A percentile compares a stretch with the other conserved stretches of the same genome.
Conservation (phyloP, 805 yeast genomes). For the Teunomyces funiuensis region DNA sequence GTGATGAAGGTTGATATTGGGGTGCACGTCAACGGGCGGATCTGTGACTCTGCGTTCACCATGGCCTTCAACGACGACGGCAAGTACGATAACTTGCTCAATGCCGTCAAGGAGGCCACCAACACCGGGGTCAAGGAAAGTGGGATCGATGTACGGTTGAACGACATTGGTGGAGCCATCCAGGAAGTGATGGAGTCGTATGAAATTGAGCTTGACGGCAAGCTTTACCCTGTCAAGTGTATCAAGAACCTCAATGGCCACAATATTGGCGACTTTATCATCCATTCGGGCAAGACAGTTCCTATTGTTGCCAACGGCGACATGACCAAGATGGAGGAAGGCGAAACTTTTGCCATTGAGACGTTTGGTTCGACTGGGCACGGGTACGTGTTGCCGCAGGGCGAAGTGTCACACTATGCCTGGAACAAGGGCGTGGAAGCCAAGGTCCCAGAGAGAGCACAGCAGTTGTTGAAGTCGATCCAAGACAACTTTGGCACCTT, state of each 20-base stretch:
- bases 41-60: conserved; percentile 94
- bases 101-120: conserved; percentile 91
- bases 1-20: conserved; percentile 97
- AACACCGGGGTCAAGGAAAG: conserved; percentile 90
- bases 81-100: conserved; percentile 73
- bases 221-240: conserved; percentile 78
- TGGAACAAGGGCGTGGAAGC: conserved; percentile 55
- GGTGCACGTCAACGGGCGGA: conserved; percentile 91
- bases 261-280: conserved; percentile 76
- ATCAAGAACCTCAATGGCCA: conserved; percentile 95
- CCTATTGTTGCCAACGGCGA: conserved; percentile 95
- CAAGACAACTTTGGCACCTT: conserved; percentile 86
- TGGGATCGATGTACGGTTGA: conserved; percentile 92
- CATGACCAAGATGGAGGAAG: conserved; percentile 97
- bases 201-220: conserved; percentile 88
- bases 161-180: conserved; percentile 93
- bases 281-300: conserved; percentile 94
- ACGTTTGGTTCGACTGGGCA: conserved; percentile 97
- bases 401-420: conserved; percentile 95
- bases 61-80: conserved; percentile 81
- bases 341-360: conserved; percentile 96
- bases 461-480: conserved; percentile 64
- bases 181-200: conserved; percentile 98
- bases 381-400: conserved; percentile 81
- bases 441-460: conserved; percentile 54